A percentile compares a stretch with the other conserved stretches of the same genome.
Conservation (phyloP, 2,329 filamentous ascomycete genomes). For the Escovopsis sp. region DNA sequence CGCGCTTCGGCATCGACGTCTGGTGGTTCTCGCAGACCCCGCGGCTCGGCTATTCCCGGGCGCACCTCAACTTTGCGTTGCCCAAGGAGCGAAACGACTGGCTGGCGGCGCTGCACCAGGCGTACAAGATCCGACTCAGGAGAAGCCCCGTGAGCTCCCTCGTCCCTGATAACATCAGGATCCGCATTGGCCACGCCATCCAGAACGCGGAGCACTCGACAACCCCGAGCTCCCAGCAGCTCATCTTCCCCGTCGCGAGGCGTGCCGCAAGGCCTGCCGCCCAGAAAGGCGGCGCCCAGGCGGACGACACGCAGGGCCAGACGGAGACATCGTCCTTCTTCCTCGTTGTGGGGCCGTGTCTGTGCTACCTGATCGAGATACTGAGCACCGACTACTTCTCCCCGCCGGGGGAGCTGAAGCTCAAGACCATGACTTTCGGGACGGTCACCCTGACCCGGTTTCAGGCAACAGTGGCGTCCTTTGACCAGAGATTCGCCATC, state of each 20-base stretch:
- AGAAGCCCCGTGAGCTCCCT: conserved; percentile 19
- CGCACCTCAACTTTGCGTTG: conserved; percentile 33
- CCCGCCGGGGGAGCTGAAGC: conserved; percentile 29
- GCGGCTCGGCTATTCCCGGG: conserved; percentile 28
- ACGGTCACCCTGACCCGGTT: conserved; percentile 37
- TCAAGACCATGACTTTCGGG: conserved; percentile 34
- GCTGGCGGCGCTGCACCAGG: conserved; percentile 30
- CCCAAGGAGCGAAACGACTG: conserved; percentile 34
- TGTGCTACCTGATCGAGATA: conserved; percentile 37
- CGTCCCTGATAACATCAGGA: conserved; percentile 30
- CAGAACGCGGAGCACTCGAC: conserved; percentile 23
- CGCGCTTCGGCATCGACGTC: conserved; percentile 37
- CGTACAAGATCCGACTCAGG: conserved; percentile 23
- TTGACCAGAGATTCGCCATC: conserved; percentile 41
- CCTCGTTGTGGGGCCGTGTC: conserved; percentile 36
- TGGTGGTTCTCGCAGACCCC: conserved; percentile 37
- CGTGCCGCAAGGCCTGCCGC: conserved; percentile 26
- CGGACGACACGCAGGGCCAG: conserved; percentile 28
- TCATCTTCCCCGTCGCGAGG: conserved; percentile 38
- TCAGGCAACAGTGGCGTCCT: conserved; percentile 31
- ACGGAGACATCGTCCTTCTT: conserved; percentile 38
- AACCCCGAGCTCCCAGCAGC: conserved; percentile 14
- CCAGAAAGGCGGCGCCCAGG: conserved; percentile 24
- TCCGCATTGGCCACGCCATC: conserved; percentile 31
- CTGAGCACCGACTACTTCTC: conserved; percentile 27